Evolutionary conservation across 163 green algal genomes (phyloP).

Genomic region (Coccomyxa subellipsoidea): DNA sequence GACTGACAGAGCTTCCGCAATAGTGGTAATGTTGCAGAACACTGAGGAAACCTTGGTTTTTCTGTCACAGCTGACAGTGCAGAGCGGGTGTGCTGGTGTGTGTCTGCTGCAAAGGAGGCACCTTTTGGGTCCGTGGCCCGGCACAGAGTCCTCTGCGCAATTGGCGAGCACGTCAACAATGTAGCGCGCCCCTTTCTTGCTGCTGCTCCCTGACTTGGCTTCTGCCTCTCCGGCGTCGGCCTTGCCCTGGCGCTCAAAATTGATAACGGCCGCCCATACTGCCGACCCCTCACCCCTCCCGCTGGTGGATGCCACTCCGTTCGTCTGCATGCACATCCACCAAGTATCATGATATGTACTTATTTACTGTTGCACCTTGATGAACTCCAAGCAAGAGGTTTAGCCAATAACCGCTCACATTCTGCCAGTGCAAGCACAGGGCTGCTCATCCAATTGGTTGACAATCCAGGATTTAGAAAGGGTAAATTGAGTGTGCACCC

Average conservation of each 20-base stretch:
- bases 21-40: too few relatives aligned
- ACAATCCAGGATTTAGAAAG: too few relatives aligned
- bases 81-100: too few relatives aligned
- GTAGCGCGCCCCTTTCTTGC: conserved; percentile 27
- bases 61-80: too few relatives aligned
- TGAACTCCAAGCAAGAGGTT: too few relatives aligned
- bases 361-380: too few relatives aligned
- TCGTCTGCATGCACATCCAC: conserved; percentile 10
- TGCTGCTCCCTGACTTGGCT: neutral
- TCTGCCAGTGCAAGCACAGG: too few relatives aligned
- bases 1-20: too few relatives aligned
- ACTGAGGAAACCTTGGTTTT: too few relatives aligned
- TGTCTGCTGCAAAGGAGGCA: neutral
- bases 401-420: too few relatives aligned
- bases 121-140: conserved; percentile 24
- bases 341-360: too few relatives aligned
- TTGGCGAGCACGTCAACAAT: conserved; percentile 63
- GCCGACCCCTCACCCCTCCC: conserved; percentile 14
- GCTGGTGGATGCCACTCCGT: conserved; percentile 6
- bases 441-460: too few relatives aligned
- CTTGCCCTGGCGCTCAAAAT: conserved; percentile 65
- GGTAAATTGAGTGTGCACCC: neutral
- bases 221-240: conserved; percentile 17
- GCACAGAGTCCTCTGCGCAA: conserved; percentile 26
- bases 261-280: conserved; percentile 69